Evolutionary conservation across 108 stramenopile genomes (phyloP), one percentile per base, ranked within the genome.

Genomic region (Skeletonema menzelii): DNA sequence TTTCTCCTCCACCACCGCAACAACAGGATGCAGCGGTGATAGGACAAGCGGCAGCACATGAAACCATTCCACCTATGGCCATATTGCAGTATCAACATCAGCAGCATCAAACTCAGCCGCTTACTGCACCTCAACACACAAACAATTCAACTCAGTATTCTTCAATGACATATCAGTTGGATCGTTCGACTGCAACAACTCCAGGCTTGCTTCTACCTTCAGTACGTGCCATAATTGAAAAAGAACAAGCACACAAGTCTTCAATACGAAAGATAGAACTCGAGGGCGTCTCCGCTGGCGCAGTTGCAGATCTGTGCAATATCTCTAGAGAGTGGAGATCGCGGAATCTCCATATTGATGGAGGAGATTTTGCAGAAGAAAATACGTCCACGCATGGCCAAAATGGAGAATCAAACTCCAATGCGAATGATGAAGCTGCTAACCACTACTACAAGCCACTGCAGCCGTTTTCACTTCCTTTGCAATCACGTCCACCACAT

Each of bases 251-350:
- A 6, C 57, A 34, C 37, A 27, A 40, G 37, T 53, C 38, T 15
- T 15, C 59, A 31, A 22, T 44, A 26, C 78, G 73, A 31, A 69
- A 64, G 42, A 24, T 82, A 14, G 83, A 84, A 64, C 63, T 84
- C 8, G 74, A 80, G 46, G 79, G 75, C 31, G 49, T 84, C 11
- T 67, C 83, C 11, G 79, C 83, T 42, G 83, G 83, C 13, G 64
- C 70, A 5, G 72, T 84, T 17, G 83, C 83, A 13, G 83, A 84
- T 32, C 56, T 84, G 10, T 73, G 71, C 57, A 80, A 80, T 58
- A 35, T 84, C 13, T 55, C 76, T 2, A 77, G 55, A 8, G 83
- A 84, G 32, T 72, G 62, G 46, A 63, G 62, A 46, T 49, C 72
- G 14, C 59, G 63, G 53, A 83, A 69, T 75, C 60, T 71, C 5